Evolutionary conservation across 1,284 basidiomycete species (phyloP), one percentile per base, ranked within the genome.

Genomic region (Trichosporon asahii): DNA sequence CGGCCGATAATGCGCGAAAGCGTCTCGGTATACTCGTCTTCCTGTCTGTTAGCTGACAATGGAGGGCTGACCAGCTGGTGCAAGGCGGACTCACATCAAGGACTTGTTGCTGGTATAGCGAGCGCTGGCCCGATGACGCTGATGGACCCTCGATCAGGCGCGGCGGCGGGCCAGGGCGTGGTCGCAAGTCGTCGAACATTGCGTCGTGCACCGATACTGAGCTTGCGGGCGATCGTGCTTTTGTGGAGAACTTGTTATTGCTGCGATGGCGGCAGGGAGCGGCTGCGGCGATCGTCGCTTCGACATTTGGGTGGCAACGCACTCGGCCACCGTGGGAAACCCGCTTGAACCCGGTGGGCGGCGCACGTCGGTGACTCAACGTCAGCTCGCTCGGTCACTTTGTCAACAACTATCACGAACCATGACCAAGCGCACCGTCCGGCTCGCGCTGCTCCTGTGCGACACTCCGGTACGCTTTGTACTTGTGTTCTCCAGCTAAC

Each of bases 1-100:
- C 97, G 90, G 64, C 93, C 91, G 80, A 99, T 98, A 79, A 99
- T 97, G 65, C 90, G 88, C 2, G 93, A 94, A n/a, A 99, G 87
- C 0, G 92, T 92, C 66, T 88, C 89, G 0, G 94, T 95, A 81
- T 99, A 99, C 78, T 94, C 93, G 76, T 98, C 95, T 85, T 99
- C 96, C 68, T 84, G 68, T 9, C 8, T 23, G 72, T 73, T 65
- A 76, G 73, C 55, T 68, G 12, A 7, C 35, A 7, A n/a, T n/a
- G n/a, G n/a, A n/a, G n/a, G n/a, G n/a, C n/a, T n/a, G n/a, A n/a
- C n/a, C n/a, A n/a, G n/a, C n/a, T n/a, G n/a, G n/a, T n/a, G n/a
- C n/a, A n/a, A n/a, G n/a, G n/a, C n/a, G n/a, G 11, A 76, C 80
- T 72, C 64, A 82, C 80, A 66, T 81, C 78, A 3, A 82, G 75